A percentile compares a stretch with the other conserved stretches of the same genome.
These are phyloP conservation scores for Emydomyces testavorans DNA, from an alignment of 2,329 filamentous ascomycete species.

Conservation along the genomic window DNA sequence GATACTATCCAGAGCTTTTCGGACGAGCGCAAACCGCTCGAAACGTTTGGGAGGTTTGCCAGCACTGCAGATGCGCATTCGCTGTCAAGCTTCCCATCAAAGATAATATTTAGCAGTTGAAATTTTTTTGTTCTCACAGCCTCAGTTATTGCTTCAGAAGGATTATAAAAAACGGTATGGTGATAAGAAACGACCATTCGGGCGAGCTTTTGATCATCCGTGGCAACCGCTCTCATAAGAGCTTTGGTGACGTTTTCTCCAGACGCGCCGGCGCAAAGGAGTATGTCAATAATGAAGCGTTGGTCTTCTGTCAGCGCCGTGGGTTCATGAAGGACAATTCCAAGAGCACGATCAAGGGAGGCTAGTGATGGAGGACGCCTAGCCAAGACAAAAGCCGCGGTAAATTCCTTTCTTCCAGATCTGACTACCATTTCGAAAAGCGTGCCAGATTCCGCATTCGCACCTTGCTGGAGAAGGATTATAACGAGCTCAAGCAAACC, in stretches of 20 bases:
- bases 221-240: conserved; percentile 40
- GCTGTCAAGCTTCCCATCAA: conserved; percentile 37
- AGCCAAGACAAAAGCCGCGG: conserved; percentile 45
- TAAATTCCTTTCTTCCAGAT: conserved; percentile 42
- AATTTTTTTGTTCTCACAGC: conserved; percentile 40
- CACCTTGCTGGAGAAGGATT: conserved; percentile 16
- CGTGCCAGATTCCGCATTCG: conserved; percentile 12
- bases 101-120: conserved; percentile 39
- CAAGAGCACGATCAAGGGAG: conserved; percentile 43
- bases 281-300: conserved; percentile 43
- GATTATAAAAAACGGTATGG: conserved; percentile 45
- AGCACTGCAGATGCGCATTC: conserved; percentile 38
- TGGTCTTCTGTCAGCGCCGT: conserved; percentile 42
- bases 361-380: conserved; percentile 41
- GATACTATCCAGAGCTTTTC: conserved; percentile 18
- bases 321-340: conserved; percentile 37
- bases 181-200: conserved; percentile 44
- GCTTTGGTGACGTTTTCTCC: conserved; percentile 42
- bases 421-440: conserved; percentile 14
- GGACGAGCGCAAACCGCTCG: conserved; percentile 9
- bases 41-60: conserved; percentile 12
- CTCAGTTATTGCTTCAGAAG: conserved; percentile 40
- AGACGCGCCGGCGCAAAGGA: conserved; percentile 48
- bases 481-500: conserved; percentile 12
- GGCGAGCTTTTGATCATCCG: conserved; percentile 46